Evolutionary conservation across 164 flowering plant species (phyloP), one percentile per base, ranked within the genome.

Genomic region (Sextonia rubra): DNA sequence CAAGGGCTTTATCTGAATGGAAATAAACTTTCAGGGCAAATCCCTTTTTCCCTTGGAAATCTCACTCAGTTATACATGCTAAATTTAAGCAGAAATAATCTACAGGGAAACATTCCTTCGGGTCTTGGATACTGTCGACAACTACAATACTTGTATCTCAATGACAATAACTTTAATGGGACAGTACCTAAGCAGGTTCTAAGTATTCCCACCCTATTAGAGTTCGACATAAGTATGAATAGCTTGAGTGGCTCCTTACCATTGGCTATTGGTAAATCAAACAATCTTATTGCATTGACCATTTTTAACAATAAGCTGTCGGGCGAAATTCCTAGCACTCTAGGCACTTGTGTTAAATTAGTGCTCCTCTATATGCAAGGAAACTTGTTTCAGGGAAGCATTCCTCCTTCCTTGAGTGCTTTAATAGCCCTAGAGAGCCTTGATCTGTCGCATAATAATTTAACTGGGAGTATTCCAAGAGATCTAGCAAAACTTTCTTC

Each of bases 31-130:
- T 77, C 80, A 0, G 80, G 85, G 4, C 1, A 24, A 32, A 81
- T 85, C 27, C 83, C 86, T 3, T 23, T 64, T 8, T 74, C 80
- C 12, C 18, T 84, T 1, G 82, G 86, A 14, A 82, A 83, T 56
- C 47, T 81, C 0, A 60, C 67, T 22, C 32, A 63, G 4, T 52
- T 83, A 32, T 4, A 0, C 0, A 0, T 0, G 0, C 2, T 80
- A 0, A 0, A 1, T 2, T 1, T 75, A 4, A 63, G 30, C 2
- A 0, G 3, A 23, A 76, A 79, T 12, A 0, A n/a, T 14, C 64
- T 80, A 8, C 20, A 7, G 20, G 83, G 80, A 0, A 61, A 25
- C 17, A 75, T 80, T 22, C 80, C 80, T 22, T 12, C 22, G 11
- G 71, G 29, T 6, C 18, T 72, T 24, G 81, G 44, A 12, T 77